Percentiles rank a stretch among this genome's conserved stretches.
Conservation (phyloP, 495 filamentous ascomycete genomes). For the Xylona heveae region DNA sequence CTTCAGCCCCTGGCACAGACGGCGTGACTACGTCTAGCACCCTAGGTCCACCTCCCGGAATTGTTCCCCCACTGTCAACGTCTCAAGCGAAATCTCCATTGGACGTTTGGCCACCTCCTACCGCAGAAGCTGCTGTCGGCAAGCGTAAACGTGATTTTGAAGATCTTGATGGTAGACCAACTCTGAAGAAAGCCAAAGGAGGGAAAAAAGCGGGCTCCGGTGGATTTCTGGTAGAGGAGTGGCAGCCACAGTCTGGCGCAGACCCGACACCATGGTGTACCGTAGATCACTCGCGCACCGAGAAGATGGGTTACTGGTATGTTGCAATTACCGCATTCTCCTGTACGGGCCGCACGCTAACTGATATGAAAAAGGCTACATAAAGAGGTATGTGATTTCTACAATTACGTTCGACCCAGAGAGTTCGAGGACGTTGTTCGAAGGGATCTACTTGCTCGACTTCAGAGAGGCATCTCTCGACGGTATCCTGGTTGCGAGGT, state of each 20-base stretch:
- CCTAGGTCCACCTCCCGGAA: constrained; percentile 9
- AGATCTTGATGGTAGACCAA: constrained; percentile 33
- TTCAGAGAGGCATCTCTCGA: constrained; percentile 27
- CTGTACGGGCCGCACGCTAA: neutral
- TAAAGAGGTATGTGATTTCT: constrained; percentile 77
- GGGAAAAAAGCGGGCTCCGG: constrained; percentile 15
- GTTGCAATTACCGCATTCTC: constrained; percentile 7
- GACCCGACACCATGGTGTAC: constrained; percentile 38
- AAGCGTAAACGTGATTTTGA: constrained; percentile 50
- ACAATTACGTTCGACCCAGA: constrained; percentile 57
- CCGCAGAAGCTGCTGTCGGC: constrained; percentile 16
- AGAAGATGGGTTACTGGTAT: constrained; percentile 28
- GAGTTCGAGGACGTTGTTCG: constrained; percentile 57
- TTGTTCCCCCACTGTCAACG: too few relatives aligned
- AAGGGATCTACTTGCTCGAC: constrained; percentile 42
- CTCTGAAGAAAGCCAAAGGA: constrained; percentile 5
- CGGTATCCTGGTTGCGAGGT: constrained; percentile 34
- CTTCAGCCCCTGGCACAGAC: constrained; percentile 1
- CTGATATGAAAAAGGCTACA: constrained; percentile 33
- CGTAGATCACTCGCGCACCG: constrained; percentile 24
- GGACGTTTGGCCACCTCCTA: constrained; percentile 4
- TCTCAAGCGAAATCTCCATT: neutral
- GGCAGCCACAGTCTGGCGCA: constrained; percentile 24
- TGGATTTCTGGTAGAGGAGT: constrained; percentile 32
- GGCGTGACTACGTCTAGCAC: constrained; percentile 2